These are phyloP conservation scores for Penicillium sp. DNA, from an alignment of 2,329 filamentous ascomycete genomes.

Conservation along the genomic window DNA sequence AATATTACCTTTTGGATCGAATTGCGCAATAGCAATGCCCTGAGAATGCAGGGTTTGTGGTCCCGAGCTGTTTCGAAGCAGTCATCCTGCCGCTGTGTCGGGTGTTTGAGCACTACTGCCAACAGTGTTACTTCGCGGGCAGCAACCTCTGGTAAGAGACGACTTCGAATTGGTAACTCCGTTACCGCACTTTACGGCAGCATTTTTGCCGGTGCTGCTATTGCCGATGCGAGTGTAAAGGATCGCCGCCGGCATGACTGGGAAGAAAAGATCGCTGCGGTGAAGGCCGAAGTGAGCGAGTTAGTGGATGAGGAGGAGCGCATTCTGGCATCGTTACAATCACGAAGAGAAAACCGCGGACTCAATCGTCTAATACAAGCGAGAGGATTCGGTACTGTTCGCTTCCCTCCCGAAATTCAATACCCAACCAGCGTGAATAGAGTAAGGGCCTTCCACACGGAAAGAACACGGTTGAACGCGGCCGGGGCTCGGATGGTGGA, in stretches of 20 bases:
- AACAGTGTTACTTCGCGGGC: constrained; percentile 36
- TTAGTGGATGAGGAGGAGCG: constrained; percentile 39
- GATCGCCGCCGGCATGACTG: constrained; percentile 38
- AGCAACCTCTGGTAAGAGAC: constrained; percentile 34
- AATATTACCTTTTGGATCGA: background rate
- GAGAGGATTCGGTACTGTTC: constrained; percentile 25
- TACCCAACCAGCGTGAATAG: constrained; percentile 11
- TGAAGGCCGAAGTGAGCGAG: constrained; percentile 41
- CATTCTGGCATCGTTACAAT: constrained; percentile 31
- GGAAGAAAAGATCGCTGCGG: constrained; percentile 42
- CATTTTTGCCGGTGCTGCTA: constrained; percentile 41
- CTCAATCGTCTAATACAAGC: constrained; percentile 21
- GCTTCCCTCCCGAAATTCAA: constrained; percentile 5
- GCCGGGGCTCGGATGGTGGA: constrained; percentile 10
- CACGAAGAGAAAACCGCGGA: constrained; percentile 18
- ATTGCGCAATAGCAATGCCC: constrained; percentile 26
- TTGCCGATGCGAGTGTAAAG: constrained; percentile 41
- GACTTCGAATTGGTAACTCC: constrained; percentile 41
- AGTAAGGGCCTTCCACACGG: constrained; percentile 19
- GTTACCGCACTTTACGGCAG: constrained; percentile 44
- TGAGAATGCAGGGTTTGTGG: constrained; percentile 45
- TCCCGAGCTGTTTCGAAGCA: constrained; percentile 39
- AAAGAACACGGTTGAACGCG: constrained; percentile 5
- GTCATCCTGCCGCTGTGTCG: constrained; percentile 41
- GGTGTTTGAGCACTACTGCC: constrained; percentile 37